phyloP scores from a whole-genome alignment of 2,329 filamentous ascomycete species.

The Diaporthe sp. region DNA sequence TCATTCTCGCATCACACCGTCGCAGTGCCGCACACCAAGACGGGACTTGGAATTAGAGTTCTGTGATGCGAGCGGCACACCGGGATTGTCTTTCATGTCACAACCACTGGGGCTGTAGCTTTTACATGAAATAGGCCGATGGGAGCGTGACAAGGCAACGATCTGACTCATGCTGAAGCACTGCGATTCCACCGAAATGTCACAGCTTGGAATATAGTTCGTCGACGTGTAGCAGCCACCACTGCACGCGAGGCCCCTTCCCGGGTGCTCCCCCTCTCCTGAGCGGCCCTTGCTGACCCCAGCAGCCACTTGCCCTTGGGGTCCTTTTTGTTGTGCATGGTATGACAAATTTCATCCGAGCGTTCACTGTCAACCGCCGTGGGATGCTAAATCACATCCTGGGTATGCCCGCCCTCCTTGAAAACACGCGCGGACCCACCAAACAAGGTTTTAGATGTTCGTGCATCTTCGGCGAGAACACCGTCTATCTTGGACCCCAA shows the following conservation, averaged over 20 bases:
- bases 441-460: constrained; percentile 10
- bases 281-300: background rate
- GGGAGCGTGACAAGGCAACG: constrained; percentile 15
- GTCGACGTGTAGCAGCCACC: constrained; percentile 6
- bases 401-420: background rate
- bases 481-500: background rate
- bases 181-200: constrained; percentile 1
- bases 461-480: constrained; percentile 26
- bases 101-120: background rate
- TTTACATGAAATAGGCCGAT: background rate
- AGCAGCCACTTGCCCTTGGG: background rate
- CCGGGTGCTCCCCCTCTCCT: background rate
- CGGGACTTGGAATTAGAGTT: constrained; percentile 12
- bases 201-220: constrained; percentile 26
- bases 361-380: constrained; percentile 8
- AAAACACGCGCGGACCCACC: constrained; percentile 15
- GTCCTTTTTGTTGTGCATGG: background rate
- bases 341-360: background rate
- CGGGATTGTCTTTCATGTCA: background rate
- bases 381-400: background rate
- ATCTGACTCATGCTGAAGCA: constrained; percentile 22
- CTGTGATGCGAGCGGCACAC: constrained; percentile 13
- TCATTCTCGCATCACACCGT: constrained; percentile 15
- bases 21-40: background rate
- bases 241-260: background rate